Base-by-base conservation (phyloP, 2,329 filamentous ascomycete species). In the Colletotrichum eremochloae region DNA sequence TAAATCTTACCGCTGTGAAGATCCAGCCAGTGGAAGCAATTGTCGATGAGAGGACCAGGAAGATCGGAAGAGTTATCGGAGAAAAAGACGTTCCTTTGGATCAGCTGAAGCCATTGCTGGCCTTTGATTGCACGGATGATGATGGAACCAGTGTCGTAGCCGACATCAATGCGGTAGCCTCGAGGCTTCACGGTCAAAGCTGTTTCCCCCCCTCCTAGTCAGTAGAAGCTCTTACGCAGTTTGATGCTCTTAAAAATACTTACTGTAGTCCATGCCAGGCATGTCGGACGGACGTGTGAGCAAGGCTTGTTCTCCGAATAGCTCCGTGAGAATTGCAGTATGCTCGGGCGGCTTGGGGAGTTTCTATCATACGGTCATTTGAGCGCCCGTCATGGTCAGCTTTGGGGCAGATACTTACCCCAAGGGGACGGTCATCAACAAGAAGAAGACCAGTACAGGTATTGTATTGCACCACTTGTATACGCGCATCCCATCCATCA, bases 1-100 rank as follows among this genome's bases (percentile, higher is more conserved):
- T 78, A 73, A 0, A 72, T 5, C 0, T 74, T 60, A 0, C 77
- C 72, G 0, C 73, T 78, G 0, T 38, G 60, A 0, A 90, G 15
- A 53, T 92, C 81, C 5, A 92, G 80, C 89, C 90, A 93, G 73
- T 93, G 90, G 0, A 87, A 81, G 62, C 87, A 91, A 8, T 84
- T 79, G 0, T 86, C 78, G 0, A 90, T 73, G 0, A 93, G 80
- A 0, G 82, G 76, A 0, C 74, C 74, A 0, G 91, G 91, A 0
- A 92, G 78, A 73, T 91, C 89, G 46, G 80, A 84, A 3, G 58
- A 20, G 0, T 29, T 8, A 0, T 74, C 68, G 1, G 63, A 56
- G 29, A 57, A 73, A 40, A 86, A 84, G 0, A 79, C 31, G 0
- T 76, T 33, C 1, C 77, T 73, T 0, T 82, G 82, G 4, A 86